Conservation (phyloP, 306 rosid species). For the Vachellia collinsii region DNA sequence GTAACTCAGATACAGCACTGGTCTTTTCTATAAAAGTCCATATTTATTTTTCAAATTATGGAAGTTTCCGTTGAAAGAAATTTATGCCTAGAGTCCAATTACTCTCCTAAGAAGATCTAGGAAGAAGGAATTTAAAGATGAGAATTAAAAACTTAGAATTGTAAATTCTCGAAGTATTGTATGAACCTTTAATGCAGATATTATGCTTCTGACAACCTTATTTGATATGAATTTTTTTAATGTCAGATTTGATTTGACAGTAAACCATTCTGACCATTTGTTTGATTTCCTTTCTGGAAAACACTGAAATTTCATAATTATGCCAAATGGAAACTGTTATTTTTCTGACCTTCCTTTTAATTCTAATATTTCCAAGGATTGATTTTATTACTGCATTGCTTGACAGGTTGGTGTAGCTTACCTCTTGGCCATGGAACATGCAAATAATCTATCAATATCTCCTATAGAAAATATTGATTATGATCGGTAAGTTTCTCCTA, state of each 20-base stretch:
- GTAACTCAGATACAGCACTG: not conserved
- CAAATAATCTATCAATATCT: conserved; percentile 69
- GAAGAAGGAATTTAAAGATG: not conserved
- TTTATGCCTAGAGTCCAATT: not conserved
- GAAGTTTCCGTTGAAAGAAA: not conserved
- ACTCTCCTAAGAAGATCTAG: not conserved
- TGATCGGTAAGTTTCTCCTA: conserved; percentile 66
- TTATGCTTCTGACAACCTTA: not conserved
- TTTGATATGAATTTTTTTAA: not conserved
- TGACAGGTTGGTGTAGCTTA: conserved; percentile 94
- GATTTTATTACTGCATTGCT: conserved; percentile 21
- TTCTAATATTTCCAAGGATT: not conserved
- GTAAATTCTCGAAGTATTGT: not conserved
- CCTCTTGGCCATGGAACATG: conserved; percentile 84
- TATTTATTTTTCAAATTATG: not conserved
- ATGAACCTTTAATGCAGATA: not conserved
- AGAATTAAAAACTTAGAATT: not conserved
- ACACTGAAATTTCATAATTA: not conserved
- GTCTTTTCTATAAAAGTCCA: not conserved
- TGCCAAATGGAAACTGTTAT: not conserved
- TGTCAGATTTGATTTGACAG: not conserved
- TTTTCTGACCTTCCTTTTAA: not conserved
- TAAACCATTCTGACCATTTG: not conserved
- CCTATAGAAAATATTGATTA: conserved; percentile 85
- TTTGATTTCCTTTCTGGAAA: not conserved